Conservation (phyloP, 169 alveolate genomes). For the Plasmodium gonderi region DNA sequence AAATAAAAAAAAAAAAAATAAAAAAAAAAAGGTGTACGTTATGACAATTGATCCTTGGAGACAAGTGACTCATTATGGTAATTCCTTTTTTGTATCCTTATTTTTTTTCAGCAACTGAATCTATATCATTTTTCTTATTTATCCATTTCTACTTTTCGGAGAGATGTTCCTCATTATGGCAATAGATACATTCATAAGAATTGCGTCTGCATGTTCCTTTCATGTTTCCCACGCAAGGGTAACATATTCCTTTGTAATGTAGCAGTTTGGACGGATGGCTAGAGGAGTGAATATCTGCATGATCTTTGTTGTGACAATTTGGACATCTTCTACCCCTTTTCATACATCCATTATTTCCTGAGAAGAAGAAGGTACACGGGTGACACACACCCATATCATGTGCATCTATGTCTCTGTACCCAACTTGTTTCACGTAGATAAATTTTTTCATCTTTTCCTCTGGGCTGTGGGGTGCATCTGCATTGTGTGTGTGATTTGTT, state of each 20-base stretch:
- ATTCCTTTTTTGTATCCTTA: background rate
- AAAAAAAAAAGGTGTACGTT: no score
- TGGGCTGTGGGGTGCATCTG: background rate
- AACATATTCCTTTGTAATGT: constrained; percentile 17
- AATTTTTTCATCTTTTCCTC: background rate
- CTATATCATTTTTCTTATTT: background rate
- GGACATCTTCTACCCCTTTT: background rate
- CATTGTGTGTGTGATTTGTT: background rate
- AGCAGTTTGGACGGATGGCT: constrained; percentile 25
- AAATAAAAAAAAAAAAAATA: no score
- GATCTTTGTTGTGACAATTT: constrained; percentile 21
- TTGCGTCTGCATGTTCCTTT: constrained; percentile 1
- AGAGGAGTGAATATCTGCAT: constrained; percentile 25
- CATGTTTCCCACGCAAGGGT: constrained; percentile 7
- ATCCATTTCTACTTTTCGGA: background rate
- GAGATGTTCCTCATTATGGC: constrained; percentile 28
- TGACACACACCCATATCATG: constrained; percentile 4
- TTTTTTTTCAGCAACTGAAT: background rate
- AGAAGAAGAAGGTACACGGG: constrained; percentile 10
- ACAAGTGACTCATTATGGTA: background rate
- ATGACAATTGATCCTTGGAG: background rate
- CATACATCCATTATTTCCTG: constrained; percentile 1
- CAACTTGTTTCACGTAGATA: background rate
- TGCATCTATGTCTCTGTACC: constrained; percentile 3
- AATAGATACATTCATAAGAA: constrained; percentile 12